These are phyloP conservation scores for Auricularia sp. DNA, from an alignment of 768 basidiomycete genomes.

Conservation along the genomic window DNA sequence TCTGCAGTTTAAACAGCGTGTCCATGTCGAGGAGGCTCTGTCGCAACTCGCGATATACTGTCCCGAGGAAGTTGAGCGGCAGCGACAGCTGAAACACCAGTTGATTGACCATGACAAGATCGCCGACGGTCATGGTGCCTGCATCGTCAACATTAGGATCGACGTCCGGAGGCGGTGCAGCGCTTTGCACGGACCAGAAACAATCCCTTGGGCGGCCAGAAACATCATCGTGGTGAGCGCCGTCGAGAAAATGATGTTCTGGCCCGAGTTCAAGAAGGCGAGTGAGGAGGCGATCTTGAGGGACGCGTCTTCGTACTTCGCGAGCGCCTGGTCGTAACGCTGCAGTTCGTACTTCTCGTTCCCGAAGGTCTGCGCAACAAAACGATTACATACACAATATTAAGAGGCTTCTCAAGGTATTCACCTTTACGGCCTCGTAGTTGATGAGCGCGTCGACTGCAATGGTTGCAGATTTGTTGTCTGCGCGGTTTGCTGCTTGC, in stretches of 20 bases:
- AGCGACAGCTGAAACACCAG: constrained; percentile 94
- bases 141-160: background rate
- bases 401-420: constrained; percentile 2
- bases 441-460: constrained; percentile 96
- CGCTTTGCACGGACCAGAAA: constrained; percentile 52
- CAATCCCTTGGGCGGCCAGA: constrained; percentile 86
- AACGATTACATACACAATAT: constrained; percentile 1
- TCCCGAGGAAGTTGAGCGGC: constrained; percentile 93
- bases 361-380: constrained; percentile 72
- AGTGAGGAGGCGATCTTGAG: constrained; percentile 92
- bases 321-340: constrained; percentile 85
- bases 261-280: constrained; percentile 89
- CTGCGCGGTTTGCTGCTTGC: constrained; percentile 88
- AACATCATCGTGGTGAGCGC: constrained; percentile 95
- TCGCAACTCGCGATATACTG: constrained; percentile 92
- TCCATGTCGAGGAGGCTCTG: constrained; percentile 98
- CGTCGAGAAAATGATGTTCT: constrained; percentile 91
- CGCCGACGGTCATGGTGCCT: constrained; percentile 98
- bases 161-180: background rate
- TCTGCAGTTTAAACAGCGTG: constrained; percentile 79
- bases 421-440: constrained; percentile 95
- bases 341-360: constrained; percentile 87
- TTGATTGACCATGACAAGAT: constrained; percentile 98
- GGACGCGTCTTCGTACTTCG: constrained; percentile 81
- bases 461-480: constrained; percentile 89